Base-by-base conservation (phyloP, 2,329 filamentous ascomycete genomes). In the Cladosporium sp. region DNA sequence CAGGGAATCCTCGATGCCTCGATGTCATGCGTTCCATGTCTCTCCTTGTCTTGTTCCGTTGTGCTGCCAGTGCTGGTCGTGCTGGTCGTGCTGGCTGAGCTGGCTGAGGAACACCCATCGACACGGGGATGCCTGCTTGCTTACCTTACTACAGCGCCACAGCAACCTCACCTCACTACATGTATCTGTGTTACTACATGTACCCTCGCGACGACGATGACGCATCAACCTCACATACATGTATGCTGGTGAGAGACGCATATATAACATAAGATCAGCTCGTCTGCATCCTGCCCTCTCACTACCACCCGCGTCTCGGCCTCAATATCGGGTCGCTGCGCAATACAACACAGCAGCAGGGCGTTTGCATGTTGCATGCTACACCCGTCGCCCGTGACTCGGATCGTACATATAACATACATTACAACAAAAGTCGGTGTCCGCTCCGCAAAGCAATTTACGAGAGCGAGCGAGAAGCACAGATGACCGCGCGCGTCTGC, bases 361-460 rank as follows among this genome's bases (percentile, higher is more conserved):
- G 32, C 34, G 49, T 55, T 34, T 52, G 60, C 49, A 63, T 62
- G 41, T 47, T 21, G 41, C n/a, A 52, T 34, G 60, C 60, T 49
- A 34, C 59, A 47, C 28, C 44, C 59, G 38, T n/a, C 34, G 32
- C 32, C 24, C 49, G 60, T 63, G 60, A 63, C 60, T 63, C 60
- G 60, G 15, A 32, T 54, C 6, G 60, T 14, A 26, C 38, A 41
- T 21, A 30, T 41, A 21, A 11, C 41, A 47, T 36, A 36, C 12
- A 36, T 36, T 14, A 12, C 41, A 47, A 47, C 41, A 47, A 55
- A 49, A 24, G 59, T 28, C 59, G 44, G 59, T 49, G 24, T 28
- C 41, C 32, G 32, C 60, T 63, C 60, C 60, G 60, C 34, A 21
- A 49, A 60, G 41, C 58, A 60, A 60, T 60, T 34, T 60, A 26